Evolutionary conservation across 1,139 yeast species (phyloP).

Genomic region (Taphrina wiesneri): DNA sequence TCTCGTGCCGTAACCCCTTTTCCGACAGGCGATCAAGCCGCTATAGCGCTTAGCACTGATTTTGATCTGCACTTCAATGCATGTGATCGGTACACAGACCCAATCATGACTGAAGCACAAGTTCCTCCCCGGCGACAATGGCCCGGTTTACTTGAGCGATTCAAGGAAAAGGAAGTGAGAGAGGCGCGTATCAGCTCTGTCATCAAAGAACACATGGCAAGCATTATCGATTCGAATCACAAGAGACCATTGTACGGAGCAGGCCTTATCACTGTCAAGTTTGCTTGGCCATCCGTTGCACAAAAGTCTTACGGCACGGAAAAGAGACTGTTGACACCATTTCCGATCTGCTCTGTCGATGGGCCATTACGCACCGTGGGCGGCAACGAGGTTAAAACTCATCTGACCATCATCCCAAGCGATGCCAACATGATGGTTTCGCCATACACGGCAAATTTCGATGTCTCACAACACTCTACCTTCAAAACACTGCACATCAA

Average conservation of each 20-base stretch:
- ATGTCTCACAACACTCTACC: background rate
- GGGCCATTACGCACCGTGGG: background rate
- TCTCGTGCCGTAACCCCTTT: background rate
- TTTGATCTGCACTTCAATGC: background rate
- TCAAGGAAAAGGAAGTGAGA: conserved; percentile 3
- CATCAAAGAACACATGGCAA: conserved; percentile 1
- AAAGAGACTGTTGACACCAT: conserved; percentile 35
- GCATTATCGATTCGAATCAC: background rate
- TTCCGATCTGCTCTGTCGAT: conserved; percentile 24
- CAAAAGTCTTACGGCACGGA: conserved; percentile 35
- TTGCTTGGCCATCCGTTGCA: conserved; percentile 30
- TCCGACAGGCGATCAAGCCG: background rate
- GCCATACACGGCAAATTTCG: conserved; percentile 4
- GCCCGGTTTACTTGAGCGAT: conserved; percentile 1
- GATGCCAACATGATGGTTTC: conserved; percentile 4
- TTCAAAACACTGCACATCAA: conserved; percentile 32
- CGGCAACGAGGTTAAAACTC: conserved; percentile 15
- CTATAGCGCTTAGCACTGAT: background rate
- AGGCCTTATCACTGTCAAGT: background rate
- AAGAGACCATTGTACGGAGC: background rate
- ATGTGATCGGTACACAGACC: background rate
- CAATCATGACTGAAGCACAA: background rate
- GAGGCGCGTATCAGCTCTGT: background rate
- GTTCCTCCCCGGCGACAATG: conserved; percentile 15
- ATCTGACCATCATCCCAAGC: conserved; percentile 20